Evolutionary conservation across 2,329 filamentous ascomycete genomes (phyloP).

Genomic region (Huntiella omanensis): DNA sequence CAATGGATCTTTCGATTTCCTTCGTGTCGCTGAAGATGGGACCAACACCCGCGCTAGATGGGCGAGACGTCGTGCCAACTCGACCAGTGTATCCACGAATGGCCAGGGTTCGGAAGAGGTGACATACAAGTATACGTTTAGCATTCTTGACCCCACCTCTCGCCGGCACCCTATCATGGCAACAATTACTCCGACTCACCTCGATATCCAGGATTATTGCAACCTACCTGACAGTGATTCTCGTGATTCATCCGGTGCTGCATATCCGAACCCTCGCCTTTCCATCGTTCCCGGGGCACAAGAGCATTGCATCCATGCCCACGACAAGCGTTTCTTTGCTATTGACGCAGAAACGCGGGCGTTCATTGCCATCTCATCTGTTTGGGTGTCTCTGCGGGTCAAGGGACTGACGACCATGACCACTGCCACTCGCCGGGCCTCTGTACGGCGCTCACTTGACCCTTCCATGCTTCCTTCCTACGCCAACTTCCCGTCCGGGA

Average conservation of each 20-base stretch:
- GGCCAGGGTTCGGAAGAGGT: slow-evolving; percentile 13
- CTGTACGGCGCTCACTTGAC: slow-evolving; percentile 2
- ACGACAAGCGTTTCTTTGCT: slow-evolving; percentile 11
- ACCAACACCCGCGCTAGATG: slow-evolving; percentile 6
- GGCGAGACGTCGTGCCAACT: slow-evolving; percentile 4
- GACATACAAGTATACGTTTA: slow-evolving; percentile 49
- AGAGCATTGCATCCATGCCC: background rate
- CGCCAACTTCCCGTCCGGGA: slow-evolving; percentile 2
- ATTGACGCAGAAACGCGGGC: slow-evolving; percentile 14
- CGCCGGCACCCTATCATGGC: slow-evolving; percentile 60
- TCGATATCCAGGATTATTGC: slow-evolving; percentile 44
- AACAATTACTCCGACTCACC: slow-evolving; percentile 39
- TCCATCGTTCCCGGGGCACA: slow-evolving; percentile 2
- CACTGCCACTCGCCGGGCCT: slow-evolving; percentile 3
- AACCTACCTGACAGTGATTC: slow-evolving; percentile 3
- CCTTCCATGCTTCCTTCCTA: background rate
- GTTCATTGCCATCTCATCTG: slow-evolving; percentile 15
- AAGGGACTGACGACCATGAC: slow-evolving; percentile 11
- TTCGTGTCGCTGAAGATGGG: slow-evolving; percentile 18
- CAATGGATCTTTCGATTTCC: slow-evolving; percentile 48
- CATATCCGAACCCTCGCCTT: background rate
- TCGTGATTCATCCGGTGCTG: background rate
- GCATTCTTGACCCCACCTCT: slow-evolving; percentile 49
- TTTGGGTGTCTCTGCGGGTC: slow-evolving; percentile 15
- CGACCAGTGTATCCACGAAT: slow-evolving; percentile 15